These are phyloP conservation scores for Claviceps sp. DNA, from an alignment of 2,329 filamentous ascomycete species.

Conservation along the genomic window DNA sequence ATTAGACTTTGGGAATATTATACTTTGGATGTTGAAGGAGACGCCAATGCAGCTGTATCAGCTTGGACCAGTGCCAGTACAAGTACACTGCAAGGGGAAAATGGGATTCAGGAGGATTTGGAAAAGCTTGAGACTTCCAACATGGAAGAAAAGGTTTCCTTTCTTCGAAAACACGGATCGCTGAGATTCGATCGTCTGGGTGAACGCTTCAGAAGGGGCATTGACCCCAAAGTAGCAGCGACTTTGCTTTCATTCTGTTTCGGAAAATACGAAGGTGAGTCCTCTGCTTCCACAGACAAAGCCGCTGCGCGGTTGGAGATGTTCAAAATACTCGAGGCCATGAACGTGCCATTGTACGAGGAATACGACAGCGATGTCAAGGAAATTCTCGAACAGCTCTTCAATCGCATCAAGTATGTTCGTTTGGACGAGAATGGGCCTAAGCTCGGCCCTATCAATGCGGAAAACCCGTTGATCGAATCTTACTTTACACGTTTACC, in stretches of 20 bases:
- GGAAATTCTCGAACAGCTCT: constrained; percentile 80
- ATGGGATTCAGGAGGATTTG: constrained; percentile 21
- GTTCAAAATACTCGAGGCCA: constrained; percentile 56
- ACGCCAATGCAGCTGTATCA: constrained; percentile 54
- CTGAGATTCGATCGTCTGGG: constrained; percentile 61
- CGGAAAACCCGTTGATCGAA: constrained; percentile 73
- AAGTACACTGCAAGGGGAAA: constrained; percentile 34
- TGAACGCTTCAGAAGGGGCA: constrained; percentile 59
- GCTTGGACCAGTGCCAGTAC: constrained; percentile 55
- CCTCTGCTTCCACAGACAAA: constrained; percentile 31
- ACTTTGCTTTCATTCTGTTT: constrained; percentile 27
- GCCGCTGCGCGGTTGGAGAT: constrained; percentile 40
- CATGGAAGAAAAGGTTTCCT: constrained; percentile 41
- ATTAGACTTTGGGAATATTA: constrained; percentile 92
- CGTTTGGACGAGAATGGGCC: constrained; percentile 87
- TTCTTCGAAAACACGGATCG: constrained; percentile 57
- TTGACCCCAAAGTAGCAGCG: constrained; percentile 58
- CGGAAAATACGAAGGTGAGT: constrained; percentile 49
- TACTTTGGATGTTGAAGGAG: constrained; percentile 61
- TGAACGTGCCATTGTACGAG: constrained; percentile 79
- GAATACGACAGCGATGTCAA: constrained; percentile 79
- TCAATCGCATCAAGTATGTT: constrained; percentile 89
- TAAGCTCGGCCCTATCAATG: constrained; percentile 65
- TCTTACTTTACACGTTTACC: constrained; percentile 89
- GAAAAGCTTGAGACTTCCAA: constrained; percentile 33